Evolutionary conservation across 352 stramenopile genomes (phyloP).

Genomic region (Elongisporangium prolatum): DNA sequence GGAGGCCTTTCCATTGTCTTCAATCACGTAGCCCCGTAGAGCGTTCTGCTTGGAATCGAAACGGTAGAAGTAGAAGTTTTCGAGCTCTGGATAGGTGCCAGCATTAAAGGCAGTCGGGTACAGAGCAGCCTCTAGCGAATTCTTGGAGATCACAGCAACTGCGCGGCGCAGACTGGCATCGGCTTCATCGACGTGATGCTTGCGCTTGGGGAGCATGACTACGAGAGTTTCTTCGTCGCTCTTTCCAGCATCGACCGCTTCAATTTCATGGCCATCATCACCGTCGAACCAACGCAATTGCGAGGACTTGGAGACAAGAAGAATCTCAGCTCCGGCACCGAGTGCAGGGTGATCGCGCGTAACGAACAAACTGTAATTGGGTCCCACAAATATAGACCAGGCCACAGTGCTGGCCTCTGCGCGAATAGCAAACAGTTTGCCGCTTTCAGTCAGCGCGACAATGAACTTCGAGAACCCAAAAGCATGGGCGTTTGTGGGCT

Average conservation of each 20-base stretch:
- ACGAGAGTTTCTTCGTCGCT: constrained; percentile 33
- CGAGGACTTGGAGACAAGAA: constrained; percentile 57
- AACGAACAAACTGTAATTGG: constrained; percentile 69
- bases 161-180: constrained; percentile 45
- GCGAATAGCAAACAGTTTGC: constrained; percentile 78
- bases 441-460: constrained; percentile 63
- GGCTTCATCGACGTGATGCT: constrained; percentile 58
- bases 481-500: constrained; percentile 63
- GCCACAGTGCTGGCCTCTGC: constrained; percentile 66
- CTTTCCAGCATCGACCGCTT: constrained; percentile 19
- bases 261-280: constrained; percentile 49
- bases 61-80: constrained; percentile 81
- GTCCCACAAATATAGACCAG: constrained; percentile 66
- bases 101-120: constrained; percentile 39
- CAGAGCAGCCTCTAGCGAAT: constrained; percentile 50
- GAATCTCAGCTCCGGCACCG: constrained; percentile 60
- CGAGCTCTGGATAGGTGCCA: constrained; percentile 43
- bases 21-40: constrained; percentile 57
- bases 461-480: constrained; percentile 86
- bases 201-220: constrained; percentile 70
- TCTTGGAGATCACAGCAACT: constrained; percentile 49
- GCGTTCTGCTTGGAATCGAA: constrained; percentile 42
- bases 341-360: constrained; percentile 75
- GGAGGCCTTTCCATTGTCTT: constrained; percentile 9
- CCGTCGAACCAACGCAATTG: constrained; percentile 71